A percentile compares a stretch with the other conserved stretches of the same genome.
Conservation (phyloP, 1,284 basidiomycete genomes). For the Neonothopanus nambi region DNA sequence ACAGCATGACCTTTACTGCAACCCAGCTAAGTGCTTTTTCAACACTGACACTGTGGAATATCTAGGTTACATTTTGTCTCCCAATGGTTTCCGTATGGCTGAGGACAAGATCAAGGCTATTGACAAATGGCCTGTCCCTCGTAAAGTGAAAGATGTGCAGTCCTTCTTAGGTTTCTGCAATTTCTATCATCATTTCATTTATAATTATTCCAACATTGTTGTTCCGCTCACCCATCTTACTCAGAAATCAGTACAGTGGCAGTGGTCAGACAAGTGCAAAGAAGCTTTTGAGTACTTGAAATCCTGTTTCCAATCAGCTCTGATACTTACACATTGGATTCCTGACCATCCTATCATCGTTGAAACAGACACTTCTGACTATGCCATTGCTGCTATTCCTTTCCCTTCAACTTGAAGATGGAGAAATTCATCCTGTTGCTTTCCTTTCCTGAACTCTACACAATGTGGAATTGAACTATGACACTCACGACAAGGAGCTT, state of each 20-base stretch:
- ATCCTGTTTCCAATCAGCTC: too few relatives aligned
- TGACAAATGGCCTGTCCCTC: neutral
- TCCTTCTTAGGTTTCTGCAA: slow-evolving; percentile 2
- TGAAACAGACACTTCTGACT: slow-evolving; percentile 12
- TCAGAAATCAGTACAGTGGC: slow-evolving; percentile 25
- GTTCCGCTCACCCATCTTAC: slow-evolving; percentile 32
- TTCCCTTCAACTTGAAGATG: neutral
- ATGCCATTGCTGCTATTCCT: neutral
- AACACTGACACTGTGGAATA: slow-evolving; percentile 16
- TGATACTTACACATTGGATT: neutral
- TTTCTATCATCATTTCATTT: slow-evolving; percentile 4
- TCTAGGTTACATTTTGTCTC: slow-evolving; percentile 20
- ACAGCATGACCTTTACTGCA: neutral
- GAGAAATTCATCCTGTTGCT: slow-evolving; percentile 9
- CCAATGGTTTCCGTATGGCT: slow-evolving; percentile 14
- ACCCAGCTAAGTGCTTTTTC: slow-evolving; percentile 17
- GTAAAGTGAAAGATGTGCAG: slow-evolving; percentile 14
- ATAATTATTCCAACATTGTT: neutral
- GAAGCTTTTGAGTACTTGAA: neutral
- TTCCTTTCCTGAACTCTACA: neutral
- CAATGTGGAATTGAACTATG: slow-evolving; percentile 5
- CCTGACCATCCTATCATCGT: slow-evolving; percentile 35
- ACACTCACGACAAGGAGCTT: slow-evolving; percentile 2
- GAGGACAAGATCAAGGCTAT: neutral
- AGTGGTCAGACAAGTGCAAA: slow-evolving; percentile 12